Evolutionary conservation across 2,329 filamentous ascomycete genomes (phyloP).

Genomic region (Microdochium paspali): DNA sequence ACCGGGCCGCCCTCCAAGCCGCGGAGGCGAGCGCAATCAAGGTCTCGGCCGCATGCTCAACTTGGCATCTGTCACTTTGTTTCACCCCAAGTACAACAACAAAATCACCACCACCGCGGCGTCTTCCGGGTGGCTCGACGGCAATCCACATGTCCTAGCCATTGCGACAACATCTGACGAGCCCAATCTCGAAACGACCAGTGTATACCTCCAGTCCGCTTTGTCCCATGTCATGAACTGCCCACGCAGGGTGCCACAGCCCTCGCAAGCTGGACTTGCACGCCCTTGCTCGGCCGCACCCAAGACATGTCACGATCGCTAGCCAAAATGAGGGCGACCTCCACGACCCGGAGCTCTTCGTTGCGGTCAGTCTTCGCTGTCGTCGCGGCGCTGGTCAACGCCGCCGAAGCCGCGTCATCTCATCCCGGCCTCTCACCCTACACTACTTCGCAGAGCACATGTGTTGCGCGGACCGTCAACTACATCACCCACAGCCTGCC

Average conservation of each 20-base stretch:
- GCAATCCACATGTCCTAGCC: no score
- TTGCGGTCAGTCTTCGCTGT: neutral
- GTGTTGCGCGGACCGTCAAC: constrained; percentile 60
- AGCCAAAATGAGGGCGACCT: neutral
- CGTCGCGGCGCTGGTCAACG: neutral
- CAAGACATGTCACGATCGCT: neutral
- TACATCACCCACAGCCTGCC: constrained; percentile 73
- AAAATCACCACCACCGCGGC: no score
- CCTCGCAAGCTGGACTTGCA: neutral
- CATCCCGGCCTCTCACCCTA: neutral
- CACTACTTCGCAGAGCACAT: constrained; percentile 24
- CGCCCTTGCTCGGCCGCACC: neutral
- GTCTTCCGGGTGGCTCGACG: no score
- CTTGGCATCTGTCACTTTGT: no score
- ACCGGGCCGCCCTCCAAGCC: no score
- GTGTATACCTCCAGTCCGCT: neutral
- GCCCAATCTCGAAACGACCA: neutral
- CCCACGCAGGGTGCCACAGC: neutral
- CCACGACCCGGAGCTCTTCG: neutral
- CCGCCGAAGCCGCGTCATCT: neutral
- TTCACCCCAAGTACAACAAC: no score
- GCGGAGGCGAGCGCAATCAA: no score
- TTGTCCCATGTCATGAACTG: neutral
- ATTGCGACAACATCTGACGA: neutral
- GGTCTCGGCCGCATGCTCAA: no score